Conservation (phyloP, 371 early-diverging fungal species). For the Saksenaea vasiformis region DNA sequence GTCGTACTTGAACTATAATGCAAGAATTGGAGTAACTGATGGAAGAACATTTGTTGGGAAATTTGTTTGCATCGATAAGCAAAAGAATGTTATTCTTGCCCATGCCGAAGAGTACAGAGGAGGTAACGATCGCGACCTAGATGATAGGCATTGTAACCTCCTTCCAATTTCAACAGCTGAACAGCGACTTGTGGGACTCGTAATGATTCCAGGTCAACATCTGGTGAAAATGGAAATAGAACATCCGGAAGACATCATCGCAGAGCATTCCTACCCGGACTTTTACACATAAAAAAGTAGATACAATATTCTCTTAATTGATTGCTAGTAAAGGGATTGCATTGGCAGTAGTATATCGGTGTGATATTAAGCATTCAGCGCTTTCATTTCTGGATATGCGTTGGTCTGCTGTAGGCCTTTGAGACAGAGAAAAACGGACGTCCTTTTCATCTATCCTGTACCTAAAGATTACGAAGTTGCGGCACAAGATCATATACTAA, state of each 20-base stretch:
- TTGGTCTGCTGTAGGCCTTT: too few relatives aligned
- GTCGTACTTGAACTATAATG: conserved; percentile 62
- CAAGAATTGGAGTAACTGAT: conserved; percentile 71
- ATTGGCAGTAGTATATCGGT: not conserved
- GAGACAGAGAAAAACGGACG: too few relatives aligned
- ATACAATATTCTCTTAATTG: not conserved
- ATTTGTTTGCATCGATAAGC: conserved; percentile 82
- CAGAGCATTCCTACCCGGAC: not conserved
- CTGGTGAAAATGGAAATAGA: conserved; percentile 72
- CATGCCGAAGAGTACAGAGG: conserved; percentile 72
- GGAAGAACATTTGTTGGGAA: conserved; percentile 77
- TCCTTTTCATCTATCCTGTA: too few relatives aligned
- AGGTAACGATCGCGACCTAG: conserved; percentile 36
- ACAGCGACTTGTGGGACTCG: conserved; percentile 73
- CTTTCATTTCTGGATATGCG: too few relatives aligned
- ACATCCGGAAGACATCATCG: conserved; percentile 42
- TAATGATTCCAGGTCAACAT: conserved; percentile 90
- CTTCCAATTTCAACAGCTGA: conserved; percentile 44
- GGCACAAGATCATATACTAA: too few relatives aligned
- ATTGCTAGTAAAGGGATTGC: not conserved
- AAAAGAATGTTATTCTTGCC: conserved; percentile 78
- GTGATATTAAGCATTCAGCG: not conserved
- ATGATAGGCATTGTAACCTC: not conserved
- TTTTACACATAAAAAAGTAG: not conserved
- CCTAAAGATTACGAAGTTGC: too few relatives aligned